Percentiles rank a stretch among this genome's conserved stretches.
Conservation (phyloP, 2,329 filamentous ascomycete genomes). For the Colletotrichum sp. region DNA sequence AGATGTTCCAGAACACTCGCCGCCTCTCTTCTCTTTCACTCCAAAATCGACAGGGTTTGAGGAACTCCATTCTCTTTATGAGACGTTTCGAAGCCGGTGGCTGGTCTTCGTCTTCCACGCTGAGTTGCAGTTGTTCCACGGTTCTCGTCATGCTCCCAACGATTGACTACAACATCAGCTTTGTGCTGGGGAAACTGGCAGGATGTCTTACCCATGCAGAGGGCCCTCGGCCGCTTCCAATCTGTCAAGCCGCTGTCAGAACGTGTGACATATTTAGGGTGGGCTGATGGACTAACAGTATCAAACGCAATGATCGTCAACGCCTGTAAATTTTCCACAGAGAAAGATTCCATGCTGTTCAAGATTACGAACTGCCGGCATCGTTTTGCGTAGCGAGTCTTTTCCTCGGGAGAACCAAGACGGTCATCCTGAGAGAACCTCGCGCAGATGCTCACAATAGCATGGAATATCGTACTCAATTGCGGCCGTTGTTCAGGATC, state of each 20-base stretch:
- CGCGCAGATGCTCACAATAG: constrained; percentile 34
- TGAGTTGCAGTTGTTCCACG: constrained; percentile 42
- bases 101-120: constrained; percentile 36
- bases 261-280: background rate
- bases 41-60: constrained; percentile 35
- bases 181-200: background rate
- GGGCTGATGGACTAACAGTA: constrained; percentile 24
- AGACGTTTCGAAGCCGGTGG: constrained; percentile 28
- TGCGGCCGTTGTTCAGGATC: constrained; percentile 23
- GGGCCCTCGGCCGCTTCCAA: constrained; percentile 35
- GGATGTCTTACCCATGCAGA: constrained; percentile 32
- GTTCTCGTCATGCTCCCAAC: constrained; percentile 42
- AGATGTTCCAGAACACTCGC: constrained; percentile 46
- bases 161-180: constrained; percentile 30
- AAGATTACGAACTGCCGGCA: constrained; percentile 34
- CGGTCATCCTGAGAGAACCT: constrained; percentile 30
- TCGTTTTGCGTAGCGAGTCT: constrained; percentile 25
- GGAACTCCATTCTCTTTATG: constrained; percentile 39
- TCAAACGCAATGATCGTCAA: constrained; percentile 40
- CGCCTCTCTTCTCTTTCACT: constrained; percentile 41
- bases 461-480: constrained; percentile 37
- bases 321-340: constrained; percentile 37
- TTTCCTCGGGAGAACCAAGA: constrained; percentile 26
- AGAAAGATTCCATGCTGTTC: constrained; percentile 37
- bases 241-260: constrained; percentile 22